Base-by-base conservation (phyloP, 306 rosid genomes). In the Rosa chinensis region DNA sequence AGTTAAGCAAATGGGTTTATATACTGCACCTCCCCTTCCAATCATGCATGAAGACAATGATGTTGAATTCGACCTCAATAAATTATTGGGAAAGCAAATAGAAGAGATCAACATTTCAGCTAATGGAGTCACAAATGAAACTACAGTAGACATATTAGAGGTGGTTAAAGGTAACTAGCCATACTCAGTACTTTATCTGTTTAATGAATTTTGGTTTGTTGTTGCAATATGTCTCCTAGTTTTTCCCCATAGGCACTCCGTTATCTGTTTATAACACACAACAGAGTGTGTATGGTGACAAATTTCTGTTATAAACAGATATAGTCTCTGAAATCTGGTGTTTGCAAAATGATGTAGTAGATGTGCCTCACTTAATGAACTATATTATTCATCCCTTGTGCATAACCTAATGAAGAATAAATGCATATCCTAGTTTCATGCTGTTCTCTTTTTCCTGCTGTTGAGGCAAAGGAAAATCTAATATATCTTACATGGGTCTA, bases 21-120 rank as follows among this genome's bases (percentile, higher is more conserved):
- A 25, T 18, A 5, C 53, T 72, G 52, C 77, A 61, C 49, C 72
- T 72, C 72, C 69, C 5, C 42, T 35, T n/a, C 82, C 66, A 8
- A 50, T 74, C 28, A 8, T 79, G 62, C 73, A 47, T 16, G 77
- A 66, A 12, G 66, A 66, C 6, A 20, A 52, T 45, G 61, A 39
- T 48, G 52, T 73, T 61, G 82, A 79, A 71, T 20, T 79, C n/a
- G 73, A 79, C 64, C 50, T 79, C 17, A 62, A 61, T 39, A 48
- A 72, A 37, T 59, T 61, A 21, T 71, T 79, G 62, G 72, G 18
- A 48, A 49, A 79, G 77, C 82, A 72, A 37, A 72, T 79, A 47
- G 82, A 79, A 72, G 77, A 61, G 50, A 79, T 72, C 66, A 61
- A 28, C 55, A 21, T 48, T 62, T 79, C 77, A 21, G 77, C 73